Evolutionary conservation across 1,284 basidiomycete species (phyloP).

Genomic region (Cutaneotrichosporon sp.): DNA sequence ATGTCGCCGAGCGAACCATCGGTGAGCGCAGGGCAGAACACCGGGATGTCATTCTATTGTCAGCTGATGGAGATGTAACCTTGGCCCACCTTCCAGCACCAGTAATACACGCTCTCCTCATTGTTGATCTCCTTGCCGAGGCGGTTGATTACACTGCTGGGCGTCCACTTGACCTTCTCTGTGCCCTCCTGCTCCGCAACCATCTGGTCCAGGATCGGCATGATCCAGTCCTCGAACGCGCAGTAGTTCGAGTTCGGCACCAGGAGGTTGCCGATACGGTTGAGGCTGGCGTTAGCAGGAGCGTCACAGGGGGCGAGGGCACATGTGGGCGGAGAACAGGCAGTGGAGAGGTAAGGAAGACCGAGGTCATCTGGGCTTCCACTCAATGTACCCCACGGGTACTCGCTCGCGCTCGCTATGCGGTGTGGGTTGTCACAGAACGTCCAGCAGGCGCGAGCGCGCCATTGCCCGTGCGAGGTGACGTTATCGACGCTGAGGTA

Average conservation of each 20-base stretch:
- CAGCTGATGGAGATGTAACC: too few species aligned
- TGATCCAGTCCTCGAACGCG: constrained; percentile 98
- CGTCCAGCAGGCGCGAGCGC: neutral
- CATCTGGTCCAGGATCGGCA: constrained; percentile 90
- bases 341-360: too few species aligned
- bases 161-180: constrained; percentile 67
- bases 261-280: constrained; percentile 96
- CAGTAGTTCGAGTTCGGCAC: constrained; percentile 99
- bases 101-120: constrained; percentile 97
- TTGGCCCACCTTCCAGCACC: constrained; percentile 98
- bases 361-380: too few species aligned
- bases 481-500: neutral
- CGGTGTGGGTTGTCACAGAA: too few species aligned
- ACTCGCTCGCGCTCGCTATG: neutral
- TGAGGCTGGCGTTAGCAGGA: constrained; percentile 60
- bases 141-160: constrained; percentile 87
- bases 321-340: neutral
- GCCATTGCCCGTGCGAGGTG: neutral
- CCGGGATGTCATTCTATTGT: constrained; percentile 89
- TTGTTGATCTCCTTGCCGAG: constrained; percentile 95
- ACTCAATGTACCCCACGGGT: neutral
- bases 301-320: too few species aligned
- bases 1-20: constrained; percentile 98
- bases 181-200: constrained; percentile 73
- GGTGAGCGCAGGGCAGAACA: constrained; percentile 97